Base-by-base conservation (phyloP, 306 rosid species). In the Prinsepia uniflora region DNA sequence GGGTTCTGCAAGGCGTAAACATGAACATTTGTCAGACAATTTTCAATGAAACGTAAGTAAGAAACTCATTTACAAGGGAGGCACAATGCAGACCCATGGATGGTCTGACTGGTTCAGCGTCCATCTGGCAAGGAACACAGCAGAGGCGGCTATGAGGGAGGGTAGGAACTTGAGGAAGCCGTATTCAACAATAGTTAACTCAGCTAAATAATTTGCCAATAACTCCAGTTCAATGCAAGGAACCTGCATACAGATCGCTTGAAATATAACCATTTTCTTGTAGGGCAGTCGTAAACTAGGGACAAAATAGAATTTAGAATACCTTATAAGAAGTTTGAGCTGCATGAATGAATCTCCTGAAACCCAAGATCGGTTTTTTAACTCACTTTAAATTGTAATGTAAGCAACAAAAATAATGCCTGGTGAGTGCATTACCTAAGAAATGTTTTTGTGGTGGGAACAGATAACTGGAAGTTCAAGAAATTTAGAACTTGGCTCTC, bases 91-190 rank as follows among this genome's bases (percentile, higher is more conserved):
- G 53, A 90, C 98, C 98, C 96, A 90, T 75, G 98, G 96, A 72
- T 88, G 83, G 65, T 86, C 89, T 64, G 84, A 78, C 40, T 84
- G 87, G 77, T 82, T 67, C 65, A 90, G 88, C 15, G 90, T 88
- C 98, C 98, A 92, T 86, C 84, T 92, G 41, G 98, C 96, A 40
- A 92, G 95, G 84, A 90, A 90, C 15, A 92, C 90, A 58, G 88
- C 93, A 44, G 98, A 88, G 63, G 96, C 96, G 65, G 98, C 98
- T 55, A 88, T 68, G 30, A 80, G 83, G 69, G 96, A 92, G 65
- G 98, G 96, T 71, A 88, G 85, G 81, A 86, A 90, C 68, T 81
- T 85, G 56, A 92, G 76, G 83, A 88, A 90, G 78, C 82, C 76
- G 81, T 90, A 86, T 64, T 90, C 91, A 20, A 80, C 84, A 50